These are phyloP conservation scores for Martensiomyces pterosporus DNA, from an alignment of 192 early-diverging fungal species.

Conservation along the genomic window DNA sequence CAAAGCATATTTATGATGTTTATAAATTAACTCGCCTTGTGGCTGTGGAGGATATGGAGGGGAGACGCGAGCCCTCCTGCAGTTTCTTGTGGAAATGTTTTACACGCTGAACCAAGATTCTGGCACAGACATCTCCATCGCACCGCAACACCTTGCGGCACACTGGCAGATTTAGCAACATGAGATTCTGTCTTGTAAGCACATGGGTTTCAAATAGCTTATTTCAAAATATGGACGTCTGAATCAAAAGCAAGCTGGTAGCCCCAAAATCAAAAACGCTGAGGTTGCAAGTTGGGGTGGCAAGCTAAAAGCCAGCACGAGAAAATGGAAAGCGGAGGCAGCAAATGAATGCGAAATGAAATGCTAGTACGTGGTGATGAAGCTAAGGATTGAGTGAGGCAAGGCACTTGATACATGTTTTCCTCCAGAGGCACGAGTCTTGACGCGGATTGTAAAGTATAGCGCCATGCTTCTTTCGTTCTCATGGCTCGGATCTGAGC, in stretches of 20 bases:
- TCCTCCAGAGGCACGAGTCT: constrained; percentile 16
- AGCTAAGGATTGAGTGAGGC: constrained; percentile 41
- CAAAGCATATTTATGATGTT: too few species aligned
- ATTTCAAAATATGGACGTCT: neutral
- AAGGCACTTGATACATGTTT: constrained; percentile 21
- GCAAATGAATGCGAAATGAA: neutral
- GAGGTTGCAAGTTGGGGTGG: constrained; percentile 10
- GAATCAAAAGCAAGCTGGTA: neutral
- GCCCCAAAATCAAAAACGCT: too few species aligned
- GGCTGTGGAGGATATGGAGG: too few species aligned
- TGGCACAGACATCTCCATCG: neutral
- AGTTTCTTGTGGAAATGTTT: too few species aligned
- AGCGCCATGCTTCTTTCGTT: constrained; percentile 31
- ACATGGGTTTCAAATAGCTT: neutral
- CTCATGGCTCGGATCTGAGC: constrained; percentile 30
- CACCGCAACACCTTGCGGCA: too few species aligned
- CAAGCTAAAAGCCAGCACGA: neutral
- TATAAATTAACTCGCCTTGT: too few species aligned
- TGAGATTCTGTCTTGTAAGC: too few species aligned
- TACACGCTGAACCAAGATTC: too few species aligned
- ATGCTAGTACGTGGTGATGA: constrained; percentile 34
- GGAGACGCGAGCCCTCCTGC: too few species aligned
- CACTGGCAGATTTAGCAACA: too few species aligned
- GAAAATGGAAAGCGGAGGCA: neutral
- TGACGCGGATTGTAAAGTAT: constrained; percentile 41